A percentile compares a stretch with the other conserved stretches of the same genome.
Conservation (phyloP, 1,284 basidiomycete species). For the Malassezia obtusa region DNA sequence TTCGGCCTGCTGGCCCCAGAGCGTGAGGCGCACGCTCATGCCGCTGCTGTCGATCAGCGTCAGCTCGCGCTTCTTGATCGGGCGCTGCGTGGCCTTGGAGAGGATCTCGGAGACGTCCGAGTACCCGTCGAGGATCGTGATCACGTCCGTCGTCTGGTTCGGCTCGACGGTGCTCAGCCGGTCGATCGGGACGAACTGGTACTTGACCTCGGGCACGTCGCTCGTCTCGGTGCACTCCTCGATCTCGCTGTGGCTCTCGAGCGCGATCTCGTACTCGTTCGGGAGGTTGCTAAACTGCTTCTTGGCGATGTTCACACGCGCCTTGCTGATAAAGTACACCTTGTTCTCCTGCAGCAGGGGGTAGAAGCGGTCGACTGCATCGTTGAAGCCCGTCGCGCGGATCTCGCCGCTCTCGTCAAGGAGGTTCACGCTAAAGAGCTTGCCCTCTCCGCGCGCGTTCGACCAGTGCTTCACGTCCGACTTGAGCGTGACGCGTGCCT, state of each 20-base stretch:
- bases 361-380: conserved; percentile 72
- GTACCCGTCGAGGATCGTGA: conserved; percentile 38
- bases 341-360: conserved; percentile 78
- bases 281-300: conserved; percentile 85
- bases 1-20: conserved; percentile 95
- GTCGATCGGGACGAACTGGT: conserved; percentile 43
- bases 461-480: conserved; percentile 81
- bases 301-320: conserved; percentile 85
- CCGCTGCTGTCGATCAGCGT: conserved; percentile 75
- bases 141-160: conserved; percentile 48
- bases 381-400: conserved; percentile 71
- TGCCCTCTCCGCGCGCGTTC: conserved; percentile 84
- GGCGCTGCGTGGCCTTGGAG: conserved; percentile 43
- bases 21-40: conserved; percentile 71
- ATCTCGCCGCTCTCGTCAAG: conserved; percentile 72
- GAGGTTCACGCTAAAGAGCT: conserved; percentile 81
- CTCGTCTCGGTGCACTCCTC: conserved; percentile 40
- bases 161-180: conserved; percentile 42
- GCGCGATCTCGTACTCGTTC: conserved; percentile 86
- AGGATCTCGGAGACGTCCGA: conserved; percentile 42
- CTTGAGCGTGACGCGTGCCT: conserved; percentile 82
- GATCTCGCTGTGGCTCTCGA: conserved; percentile 57
- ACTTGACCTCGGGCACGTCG: conserved; percentile 47
- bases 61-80: conserved; percentile 43
- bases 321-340: conserved; percentile 83